These are phyloP conservation scores for Brasenia schreberi DNA, from an alignment of 164 flowering plant genomes.

Conservation along the genomic window DNA sequence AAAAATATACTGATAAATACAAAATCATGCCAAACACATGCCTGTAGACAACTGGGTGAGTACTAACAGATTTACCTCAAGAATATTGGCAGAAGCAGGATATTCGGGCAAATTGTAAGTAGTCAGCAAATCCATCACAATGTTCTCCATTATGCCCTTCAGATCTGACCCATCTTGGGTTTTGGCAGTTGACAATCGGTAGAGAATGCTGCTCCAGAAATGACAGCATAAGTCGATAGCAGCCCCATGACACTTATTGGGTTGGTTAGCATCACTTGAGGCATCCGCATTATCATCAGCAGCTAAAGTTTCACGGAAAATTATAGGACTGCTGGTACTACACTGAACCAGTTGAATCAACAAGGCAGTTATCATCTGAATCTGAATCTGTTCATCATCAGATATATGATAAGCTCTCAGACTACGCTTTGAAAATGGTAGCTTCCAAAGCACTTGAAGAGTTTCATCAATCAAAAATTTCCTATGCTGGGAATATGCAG, in stretches of 20 bases:
- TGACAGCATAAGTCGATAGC: conserved; percentile 71
- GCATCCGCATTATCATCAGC: conserved; percentile 39
- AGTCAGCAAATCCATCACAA: conserved; percentile 70
- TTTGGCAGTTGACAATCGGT: conserved; percentile 60
- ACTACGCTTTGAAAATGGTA: conserved; percentile 73
- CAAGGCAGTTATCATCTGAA: conserved; percentile 89
- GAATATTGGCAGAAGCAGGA: conserved; percentile 59
- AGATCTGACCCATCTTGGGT: conserved; percentile 64
- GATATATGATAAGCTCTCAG: conserved; percentile 74
- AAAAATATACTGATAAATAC: background rate
- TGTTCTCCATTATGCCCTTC: conserved; percentile 73
- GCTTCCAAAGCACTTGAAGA: conserved; percentile 69
- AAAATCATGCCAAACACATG: background rate
- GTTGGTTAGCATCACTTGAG: conserved; percentile 43
- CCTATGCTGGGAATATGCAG: conserved; percentile 70
- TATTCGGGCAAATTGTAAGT: conserved; percentile 88
- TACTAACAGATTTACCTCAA: conserved; percentile 43
- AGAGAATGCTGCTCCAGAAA: conserved; percentile 90
- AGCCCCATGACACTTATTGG: conserved; percentile 62
- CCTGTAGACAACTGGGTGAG: background rate
- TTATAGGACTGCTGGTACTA: conserved; percentile 66
- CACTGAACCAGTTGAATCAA: conserved; percentile 82
- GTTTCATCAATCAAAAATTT: conserved; percentile 69
- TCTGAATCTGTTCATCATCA: conserved; percentile 92
- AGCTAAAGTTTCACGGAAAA: conserved; percentile 34